A percentile compares a stretch with the other conserved stretches of the same genome.
These are phyloP conservation scores for Cichorium intybus DNA, from an alignment of 140 eudicot species.

Conservation along the genomic window DNA sequence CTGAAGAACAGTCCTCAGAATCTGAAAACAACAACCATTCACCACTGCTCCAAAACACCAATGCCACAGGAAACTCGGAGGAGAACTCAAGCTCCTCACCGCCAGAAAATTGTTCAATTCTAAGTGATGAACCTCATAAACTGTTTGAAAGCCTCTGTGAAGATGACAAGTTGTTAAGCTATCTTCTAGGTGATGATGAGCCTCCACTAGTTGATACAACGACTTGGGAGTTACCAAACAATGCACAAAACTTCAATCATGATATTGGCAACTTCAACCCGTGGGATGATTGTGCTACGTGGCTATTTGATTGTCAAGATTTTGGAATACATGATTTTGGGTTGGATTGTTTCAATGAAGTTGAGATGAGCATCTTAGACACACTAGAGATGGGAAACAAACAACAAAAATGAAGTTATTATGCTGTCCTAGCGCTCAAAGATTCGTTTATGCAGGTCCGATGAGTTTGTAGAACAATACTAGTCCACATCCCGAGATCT, in stretches of 20 bases:
- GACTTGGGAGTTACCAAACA: slow-evolving; percentile 53
- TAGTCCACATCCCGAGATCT: background rate
- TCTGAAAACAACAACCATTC: slow-evolving; percentile 20
- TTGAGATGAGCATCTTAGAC: slow-evolving; percentile 44
- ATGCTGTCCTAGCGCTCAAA: slow-evolving; percentile 3
- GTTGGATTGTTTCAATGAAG: slow-evolving; percentile 51
- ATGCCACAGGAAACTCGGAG: slow-evolving; percentile 30
- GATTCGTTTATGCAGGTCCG: background rate
- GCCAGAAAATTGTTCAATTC: slow-evolving; percentile 34
- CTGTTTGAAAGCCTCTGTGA: slow-evolving; percentile 40
- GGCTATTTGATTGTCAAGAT: slow-evolving; percentile 88
- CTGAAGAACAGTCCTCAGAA: slow-evolving; percentile 10
- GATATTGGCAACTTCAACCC: slow-evolving; percentile 26
- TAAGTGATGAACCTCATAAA: slow-evolving; percentile 33
- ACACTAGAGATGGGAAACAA: slow-evolving; percentile 39
- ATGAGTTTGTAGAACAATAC: slow-evolving; percentile 11
- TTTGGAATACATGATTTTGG: slow-evolving; percentile 92
- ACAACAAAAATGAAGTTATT: slow-evolving; percentile 22
- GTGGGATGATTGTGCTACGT: slow-evolving; percentile 63
- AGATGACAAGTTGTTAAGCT: slow-evolving; percentile 64
- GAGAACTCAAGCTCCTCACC: slow-evolving; percentile 50
- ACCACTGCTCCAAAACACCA: slow-evolving; percentile 9
- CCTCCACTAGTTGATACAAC: slow-evolving; percentile 47
- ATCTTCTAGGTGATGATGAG: slow-evolving; percentile 61
- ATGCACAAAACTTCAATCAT: slow-evolving; percentile 13